These are phyloP conservation scores for Fusarium lyarnte DNA, from an alignment of 2,329 filamentous ascomycete genomes.

Conservation along the genomic window DNA sequence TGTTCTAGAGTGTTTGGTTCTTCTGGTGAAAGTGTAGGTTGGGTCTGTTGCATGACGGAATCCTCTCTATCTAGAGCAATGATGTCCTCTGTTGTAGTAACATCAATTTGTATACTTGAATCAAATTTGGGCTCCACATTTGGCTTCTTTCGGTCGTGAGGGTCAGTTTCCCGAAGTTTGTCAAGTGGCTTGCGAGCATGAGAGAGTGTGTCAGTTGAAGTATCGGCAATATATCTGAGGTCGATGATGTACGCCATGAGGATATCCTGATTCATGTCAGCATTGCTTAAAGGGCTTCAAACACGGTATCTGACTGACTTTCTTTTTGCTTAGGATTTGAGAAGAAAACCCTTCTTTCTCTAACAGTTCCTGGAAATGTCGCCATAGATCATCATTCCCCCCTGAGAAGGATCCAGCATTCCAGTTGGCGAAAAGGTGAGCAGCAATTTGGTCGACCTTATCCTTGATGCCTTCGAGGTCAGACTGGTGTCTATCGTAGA, in stretches of 20 bases:
- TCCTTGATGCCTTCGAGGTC: background rate
- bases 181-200: too few relatives aligned
- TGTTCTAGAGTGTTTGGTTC: background rate
- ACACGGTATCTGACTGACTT: background rate
- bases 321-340: background rate
- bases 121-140: accelerated
- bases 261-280: background rate
- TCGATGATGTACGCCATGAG: background rate
- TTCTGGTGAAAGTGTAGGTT: background rate
- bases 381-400: background rate
- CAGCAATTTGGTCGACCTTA: background rate
- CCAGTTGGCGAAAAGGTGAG: background rate
- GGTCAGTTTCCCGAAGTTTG: background rate
- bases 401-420: background rate
- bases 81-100: background rate
- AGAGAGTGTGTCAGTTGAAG: accelerated
- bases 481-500: background rate
- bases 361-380: background rate
- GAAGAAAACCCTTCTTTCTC: background rate
- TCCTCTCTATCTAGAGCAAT: background rate
- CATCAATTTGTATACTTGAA: background rate
- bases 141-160: accelerated
- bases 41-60: background rate
- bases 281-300: background rate
- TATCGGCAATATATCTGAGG: background rate